Evolutionary conservation across 2,329 filamentous ascomycete genomes (phyloP).

Genomic region (Colletotrichum filicis): DNA sequence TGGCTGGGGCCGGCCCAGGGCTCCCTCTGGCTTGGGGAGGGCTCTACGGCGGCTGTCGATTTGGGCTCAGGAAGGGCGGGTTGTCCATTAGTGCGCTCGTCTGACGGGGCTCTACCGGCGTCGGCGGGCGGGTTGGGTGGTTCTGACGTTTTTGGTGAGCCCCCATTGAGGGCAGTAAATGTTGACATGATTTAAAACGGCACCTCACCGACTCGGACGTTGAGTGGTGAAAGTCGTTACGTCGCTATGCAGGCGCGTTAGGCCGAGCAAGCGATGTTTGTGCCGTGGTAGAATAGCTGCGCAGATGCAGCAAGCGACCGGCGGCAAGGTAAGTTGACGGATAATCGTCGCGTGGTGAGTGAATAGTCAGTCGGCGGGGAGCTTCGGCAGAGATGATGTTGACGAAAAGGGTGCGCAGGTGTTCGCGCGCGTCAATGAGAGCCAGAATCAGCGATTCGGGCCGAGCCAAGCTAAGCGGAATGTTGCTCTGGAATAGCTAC

Average conservation of each 20-base stretch:
- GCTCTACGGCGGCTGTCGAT: conserved; percentile 40
- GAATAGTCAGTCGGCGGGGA: conserved; percentile 18
- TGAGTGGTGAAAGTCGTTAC: not conserved
- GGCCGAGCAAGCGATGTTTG: not conserved
- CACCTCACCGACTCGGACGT: conserved; percentile 35
- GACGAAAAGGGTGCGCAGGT: conserved; percentile 14
- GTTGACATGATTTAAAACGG: conserved; percentile 55
- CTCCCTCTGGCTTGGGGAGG: conserved; percentile 48
- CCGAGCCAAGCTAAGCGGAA: conserved; percentile 28
- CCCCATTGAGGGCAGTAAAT: conserved; percentile 64
- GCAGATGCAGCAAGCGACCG: conserved; percentile 7
- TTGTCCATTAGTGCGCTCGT: conserved; percentile 45
- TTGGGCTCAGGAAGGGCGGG: conserved; percentile 36
- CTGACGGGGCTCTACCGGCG: conserved; percentile 44
- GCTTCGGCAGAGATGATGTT: conserved; percentile 24
- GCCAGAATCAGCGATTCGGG: conserved; percentile 32
- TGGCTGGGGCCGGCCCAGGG: conserved; percentile 53
- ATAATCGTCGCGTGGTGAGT: conserved; percentile 13
- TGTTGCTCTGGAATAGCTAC: conserved; percentile 16
- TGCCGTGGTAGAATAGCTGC: not conserved
- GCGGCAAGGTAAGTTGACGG: conserved; percentile 5
- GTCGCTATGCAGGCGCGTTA: conserved; percentile 13
- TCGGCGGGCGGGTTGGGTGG: conserved; percentile 45
- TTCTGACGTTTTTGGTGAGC: conserved; percentile 56
- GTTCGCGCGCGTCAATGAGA: conserved; percentile 32